Base-by-base conservation (phyloP, 2,329 filamentous ascomycete species). In the Dissoconium aciculare region DNA sequence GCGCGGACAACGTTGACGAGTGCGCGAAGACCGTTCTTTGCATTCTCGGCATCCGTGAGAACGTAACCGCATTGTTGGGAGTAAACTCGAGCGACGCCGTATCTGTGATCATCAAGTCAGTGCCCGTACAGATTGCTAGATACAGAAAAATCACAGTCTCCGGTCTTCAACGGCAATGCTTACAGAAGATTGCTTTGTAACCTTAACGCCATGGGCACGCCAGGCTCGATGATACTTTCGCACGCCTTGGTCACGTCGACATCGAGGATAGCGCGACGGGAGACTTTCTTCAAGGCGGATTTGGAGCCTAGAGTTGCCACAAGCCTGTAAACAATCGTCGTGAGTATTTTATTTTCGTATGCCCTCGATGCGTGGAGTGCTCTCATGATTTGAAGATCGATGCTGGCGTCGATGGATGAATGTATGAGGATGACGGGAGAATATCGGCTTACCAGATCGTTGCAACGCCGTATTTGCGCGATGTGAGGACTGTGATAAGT, bases 231-330 rank as follows among this genome's bases (percentile, higher is more conserved):
- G 51, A 98, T 93, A n/a, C 78, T 89, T 40, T 77, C 67, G 54
- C 87, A 94, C 34, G 89, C 85, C 49, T 79, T 84, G 19, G 73
- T 67, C 15, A 98, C 75, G 47, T 95, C 69, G 42, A 98, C 89
- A 11, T 82, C 74, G 36, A 87, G 72, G 36, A 98, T 92, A 5
- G 81, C 78, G 53, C 89, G 93, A 28, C 79, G 73, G 5, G 76
- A 81, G 44, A 98, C 63, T 46, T 74, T 83, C 44, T 73, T 78
- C 21, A 77, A 64, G 31, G 60, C 68, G 1, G 75, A 78, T 41
- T 74, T 80, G 4, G 71, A 66, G 11, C 84, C 84, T 2, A 92
- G 69, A 0, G 87, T 98, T 25, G 89, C 89, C 25, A 93, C 76
- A 25, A 94, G 73, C 87, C 87, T 94, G 39, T 4, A 25, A 4